Percentiles rank a stretch among this genome's conserved stretches.
Evolutionary conservation across 192 early-diverging fungal genomes (phyloP).

Genomic region (Backusella macrospora): DNA sequence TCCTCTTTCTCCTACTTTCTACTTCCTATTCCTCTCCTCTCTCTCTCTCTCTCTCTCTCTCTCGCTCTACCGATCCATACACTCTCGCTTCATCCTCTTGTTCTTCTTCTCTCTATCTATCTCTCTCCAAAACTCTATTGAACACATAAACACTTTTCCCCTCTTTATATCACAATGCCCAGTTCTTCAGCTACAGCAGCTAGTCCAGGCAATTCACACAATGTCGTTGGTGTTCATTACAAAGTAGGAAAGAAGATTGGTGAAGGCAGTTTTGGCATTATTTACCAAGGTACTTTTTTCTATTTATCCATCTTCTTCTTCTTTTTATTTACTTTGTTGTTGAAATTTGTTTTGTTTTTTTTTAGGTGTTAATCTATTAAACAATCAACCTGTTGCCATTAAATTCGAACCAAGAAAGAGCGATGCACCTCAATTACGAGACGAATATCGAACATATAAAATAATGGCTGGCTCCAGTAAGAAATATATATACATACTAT

Average conservation of each 20-base stretch:
- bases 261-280: conserved; percentile 97
- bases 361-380: conserved; percentile 87
- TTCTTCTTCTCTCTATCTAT: neutral
- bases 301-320: neutral
- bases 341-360: neutral
- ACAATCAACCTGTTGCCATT: conserved; percentile 93
- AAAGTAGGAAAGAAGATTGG: conserved; percentile 97
- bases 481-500: neutral
- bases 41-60: neutral
- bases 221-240: conserved; percentile 95
- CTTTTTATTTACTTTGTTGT: conserved; percentile 4
- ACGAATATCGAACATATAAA: conserved; percentile 96
- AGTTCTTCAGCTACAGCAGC: conserved; percentile 13
- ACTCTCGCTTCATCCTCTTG: neutral
- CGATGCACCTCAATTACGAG: conserved; percentile 95
- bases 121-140: neutral
- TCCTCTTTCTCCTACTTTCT: neutral
- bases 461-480: conserved; percentile 76
- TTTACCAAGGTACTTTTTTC: conserved; percentile 90
- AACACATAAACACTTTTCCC: neutral
- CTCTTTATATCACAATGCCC: neutral
- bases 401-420: conserved; percentile 97
- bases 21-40: neutral
- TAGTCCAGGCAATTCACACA: conserved; percentile 29
- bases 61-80: neutral